Evolutionary conservation across 2,329 filamentous ascomycete species (phyloP), one percentile per base, ranked within the genome.

Genomic region (Hypoxylon sp.): DNA sequence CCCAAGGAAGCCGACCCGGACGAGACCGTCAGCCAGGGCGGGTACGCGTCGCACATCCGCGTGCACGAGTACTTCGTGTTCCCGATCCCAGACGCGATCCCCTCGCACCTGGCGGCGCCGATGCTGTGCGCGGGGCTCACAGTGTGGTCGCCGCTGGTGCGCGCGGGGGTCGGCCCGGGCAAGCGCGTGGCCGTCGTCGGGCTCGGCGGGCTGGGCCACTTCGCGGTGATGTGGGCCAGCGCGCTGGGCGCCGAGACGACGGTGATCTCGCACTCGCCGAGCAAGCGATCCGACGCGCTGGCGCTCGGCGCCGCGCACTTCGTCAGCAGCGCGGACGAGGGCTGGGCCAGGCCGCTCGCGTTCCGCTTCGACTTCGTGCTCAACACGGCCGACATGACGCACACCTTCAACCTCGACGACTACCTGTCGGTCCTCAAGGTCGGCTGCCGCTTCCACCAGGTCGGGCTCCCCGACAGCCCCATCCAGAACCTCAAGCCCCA

Each of bases 81-180:
- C 66, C 81, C 81, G 61, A 83, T 86, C 31, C 83, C 83, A 0
- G 81, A 84, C n/a, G 71, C 69, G 1, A 72, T 86, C 8, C 72
- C 77, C 6, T 78, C 78, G 0, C 78, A 81, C 26, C 69, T 77
- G 1, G 81, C 79, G 0, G 83, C 89, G 1, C 90, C 90, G 1
- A 86, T 95, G 78, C 80, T 94, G 23, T 94, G 91, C 69, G 91
- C 86, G 1, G 91, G 91, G 1, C 81, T 94, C 48, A 95, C 91
- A 0, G 83, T 88, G 0, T 95, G 84, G 70, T 83, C 83, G 3
- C 90, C 91, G 0, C 74, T 95, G 13, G 81, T 82, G 46, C 81
- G 87, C 23, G 86, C 89, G 29, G 85, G 84, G 1, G 81, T 85
- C 27, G 90, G 90, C 0, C 87, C 88, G 0, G 90, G 89, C 3